These are phyloP conservation scores for Themeda triandra DNA, from an alignment of 176 grass and related monocot species.

Conservation along the genomic window DNA sequence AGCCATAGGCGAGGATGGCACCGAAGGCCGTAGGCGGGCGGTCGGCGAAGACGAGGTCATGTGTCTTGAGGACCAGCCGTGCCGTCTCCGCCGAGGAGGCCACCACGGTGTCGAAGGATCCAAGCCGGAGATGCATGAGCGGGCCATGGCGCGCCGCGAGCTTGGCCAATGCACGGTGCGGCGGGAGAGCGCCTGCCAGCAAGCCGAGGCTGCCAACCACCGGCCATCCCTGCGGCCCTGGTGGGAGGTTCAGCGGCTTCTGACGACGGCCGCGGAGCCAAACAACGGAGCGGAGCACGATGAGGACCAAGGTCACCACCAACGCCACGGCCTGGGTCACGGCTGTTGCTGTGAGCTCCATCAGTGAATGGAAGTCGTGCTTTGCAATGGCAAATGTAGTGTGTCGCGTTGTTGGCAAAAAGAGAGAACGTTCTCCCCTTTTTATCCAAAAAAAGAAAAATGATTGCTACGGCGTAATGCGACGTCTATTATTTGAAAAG, in stretches of 20 bases:
- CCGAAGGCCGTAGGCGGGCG: conserved; percentile 38
- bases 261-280: background rate
- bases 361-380: too few relatives aligned
- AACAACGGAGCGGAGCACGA: conserved; percentile 14
- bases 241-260: conserved; percentile 37
- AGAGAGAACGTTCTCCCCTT: too few relatives aligned
- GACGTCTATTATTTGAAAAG: too few relatives aligned
- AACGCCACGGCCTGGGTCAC: background rate
- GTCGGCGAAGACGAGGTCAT: conserved; percentile 45
- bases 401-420: too few relatives aligned
- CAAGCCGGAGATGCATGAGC: conserved; percentile 57
- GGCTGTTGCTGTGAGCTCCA: too few relatives aligned
- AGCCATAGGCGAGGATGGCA: conserved; percentile 24
- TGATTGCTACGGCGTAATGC: too few relatives aligned
- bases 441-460: too few relatives aligned
- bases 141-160: conserved; percentile 44
- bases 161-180: conserved; percentile 41
- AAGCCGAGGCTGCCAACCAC: conserved; percentile 48
- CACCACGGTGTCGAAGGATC: conserved; percentile 51
- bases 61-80: conserved; percentile 56
- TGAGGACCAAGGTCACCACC: background rate
- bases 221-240: conserved; percentile 50
- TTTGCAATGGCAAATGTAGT: too few relatives aligned
- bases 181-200: conserved; percentile 33
- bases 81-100: conserved; percentile 43